Percentiles rank a stretch among this genome's conserved stretches.
phyloP scores from a whole-genome alignment of 169 alveolate genomes.

The Babesia bigemina region DNA sequence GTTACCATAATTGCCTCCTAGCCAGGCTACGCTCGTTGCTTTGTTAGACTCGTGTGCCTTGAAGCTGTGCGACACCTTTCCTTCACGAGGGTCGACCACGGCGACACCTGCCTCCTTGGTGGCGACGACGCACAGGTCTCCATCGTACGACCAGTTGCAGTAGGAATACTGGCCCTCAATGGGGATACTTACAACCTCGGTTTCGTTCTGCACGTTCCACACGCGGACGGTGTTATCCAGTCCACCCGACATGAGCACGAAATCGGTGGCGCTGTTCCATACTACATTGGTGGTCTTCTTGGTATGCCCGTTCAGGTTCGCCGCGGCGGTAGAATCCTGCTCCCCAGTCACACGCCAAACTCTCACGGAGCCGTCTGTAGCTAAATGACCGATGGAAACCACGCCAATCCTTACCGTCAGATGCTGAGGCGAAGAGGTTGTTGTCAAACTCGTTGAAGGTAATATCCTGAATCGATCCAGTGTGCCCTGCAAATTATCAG shows the following conservation, averaged over 20 bases:
- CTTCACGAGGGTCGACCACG: slow-evolving; percentile 73
- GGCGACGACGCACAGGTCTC: slow-evolving; percentile 59
- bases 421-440: slow-evolving; percentile 71
- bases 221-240: slow-evolving; percentile 69
- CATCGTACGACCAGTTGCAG: slow-evolving; percentile 70
- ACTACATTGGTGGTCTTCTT: slow-evolving; percentile 71
- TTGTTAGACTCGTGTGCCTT: slow-evolving; percentile 73
- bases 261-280: slow-evolving; percentile 75
- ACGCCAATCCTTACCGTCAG: slow-evolving; percentile 65
- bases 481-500: slow-evolving; percentile 50
- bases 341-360: slow-evolving; percentile 68
- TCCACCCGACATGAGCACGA: slow-evolving; percentile 64
- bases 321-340: slow-evolving; percentile 41
- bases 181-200: slow-evolving; percentile 49
- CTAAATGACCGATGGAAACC: background rate
- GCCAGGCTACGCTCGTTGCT: slow-evolving; percentile 67
- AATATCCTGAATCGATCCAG: slow-evolving; percentile 70
- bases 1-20: slow-evolving; percentile 74
- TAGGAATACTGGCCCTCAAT: slow-evolving; percentile 68
- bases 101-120: slow-evolving; percentile 52
- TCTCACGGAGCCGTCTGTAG: slow-evolving; percentile 54
- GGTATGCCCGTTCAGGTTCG: slow-evolving; percentile 72
- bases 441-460: slow-evolving; percentile 70
- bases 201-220: slow-evolving; percentile 71
- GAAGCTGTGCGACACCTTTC: slow-evolving; percentile 53